Conservation (phyloP, 805 yeast species). For the Yamadazyma phyllophila region DNA sequence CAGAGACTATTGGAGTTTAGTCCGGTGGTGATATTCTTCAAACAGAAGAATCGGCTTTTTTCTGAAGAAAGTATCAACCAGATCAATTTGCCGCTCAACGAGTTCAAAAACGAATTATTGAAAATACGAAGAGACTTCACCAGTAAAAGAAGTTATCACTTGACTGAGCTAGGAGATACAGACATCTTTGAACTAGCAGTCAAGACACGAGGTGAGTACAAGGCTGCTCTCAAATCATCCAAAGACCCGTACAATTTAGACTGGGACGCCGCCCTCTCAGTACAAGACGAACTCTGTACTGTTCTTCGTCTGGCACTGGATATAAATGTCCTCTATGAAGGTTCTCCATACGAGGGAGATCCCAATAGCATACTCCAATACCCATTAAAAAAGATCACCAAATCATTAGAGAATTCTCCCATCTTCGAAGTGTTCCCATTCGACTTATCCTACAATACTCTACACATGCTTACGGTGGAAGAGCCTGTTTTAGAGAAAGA, state of each 20-base stretch:
- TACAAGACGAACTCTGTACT: constrained; percentile 15
- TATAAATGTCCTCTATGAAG: constrained; percentile 6
- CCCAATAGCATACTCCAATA: neutral
- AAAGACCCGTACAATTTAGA: neutral
- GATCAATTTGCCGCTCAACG: constrained; percentile 19
- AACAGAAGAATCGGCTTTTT: constrained; percentile 26
- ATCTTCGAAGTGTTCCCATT: constrained; percentile 3
- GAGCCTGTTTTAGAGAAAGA: constrained; percentile 20
- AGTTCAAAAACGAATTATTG: constrained; percentile 13
- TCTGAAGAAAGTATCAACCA: constrained; percentile 22
- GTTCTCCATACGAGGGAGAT: neutral
- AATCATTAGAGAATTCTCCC: neutral
- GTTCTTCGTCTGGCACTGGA: constrained; percentile 5
- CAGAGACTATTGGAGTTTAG: constrained; percentile 23
- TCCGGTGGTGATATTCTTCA: constrained; percentile 30
- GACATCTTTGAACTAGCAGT: constrained; percentile 32
- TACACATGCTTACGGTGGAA: constrained; percentile 31
- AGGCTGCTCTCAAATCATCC: neutral
- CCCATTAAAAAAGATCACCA: neutral
- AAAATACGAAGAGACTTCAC: constrained; percentile 11
- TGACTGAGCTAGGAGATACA: constrained; percentile 26
- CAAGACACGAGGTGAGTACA: neutral
- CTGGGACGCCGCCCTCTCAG: neutral
- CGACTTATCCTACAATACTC: constrained; percentile 27
- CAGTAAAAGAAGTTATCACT: constrained; percentile 25